Base-by-base conservation (phyloP, 768 basidiomycete genomes). In the Lentinula detonsa region DNA sequence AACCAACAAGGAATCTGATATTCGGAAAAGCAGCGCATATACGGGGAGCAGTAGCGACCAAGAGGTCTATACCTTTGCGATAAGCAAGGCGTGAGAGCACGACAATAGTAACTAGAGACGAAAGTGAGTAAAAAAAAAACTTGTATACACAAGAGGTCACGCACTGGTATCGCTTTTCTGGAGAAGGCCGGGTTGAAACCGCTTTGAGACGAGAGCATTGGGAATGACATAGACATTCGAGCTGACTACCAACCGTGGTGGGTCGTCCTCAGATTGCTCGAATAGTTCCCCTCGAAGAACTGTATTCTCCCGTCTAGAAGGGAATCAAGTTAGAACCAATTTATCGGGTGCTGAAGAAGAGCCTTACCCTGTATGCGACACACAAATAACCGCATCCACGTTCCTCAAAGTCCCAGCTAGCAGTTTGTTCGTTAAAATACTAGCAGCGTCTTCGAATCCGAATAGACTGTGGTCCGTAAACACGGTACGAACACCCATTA, bases 401-500 rank as follows among this genome's bases (percentile, higher is more conserved):
- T 96, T 95, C 62, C 87, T 84, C 68, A 99, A 76, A 2, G 91
- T 88, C 4, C 85, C 94, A 10, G 85, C 90, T 43, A 98, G 77
- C 37, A 99, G 82, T 72, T 99, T 99, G 77, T 99, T 99, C 5
- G 97, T 98, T 64, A 98, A 77, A 43, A 99, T 96, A 65, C 95
- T 95, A 1, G 95, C 95, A 15, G 97, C 95, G 69, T 98, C 95
- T 35, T 93, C 95, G 68, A 99, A 95, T 1, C 95, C 96, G 66
- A 98, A 98, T 31, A 99, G 73, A 67, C 91, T 94, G 67, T 99
- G 96, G 72, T 99, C 97, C 0, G 97, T 98, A 71, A 98, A 96
- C 9, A 98, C 91, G 0, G 93, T 94, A 43, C 90, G 85, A 11
- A 98, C 80, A 10, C 91, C 89, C 75, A 98, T 81, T 18, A 93